Conservation (phyloP, 2,329 filamentous ascomycete genomes). For the Penicillium sp. region DNA sequence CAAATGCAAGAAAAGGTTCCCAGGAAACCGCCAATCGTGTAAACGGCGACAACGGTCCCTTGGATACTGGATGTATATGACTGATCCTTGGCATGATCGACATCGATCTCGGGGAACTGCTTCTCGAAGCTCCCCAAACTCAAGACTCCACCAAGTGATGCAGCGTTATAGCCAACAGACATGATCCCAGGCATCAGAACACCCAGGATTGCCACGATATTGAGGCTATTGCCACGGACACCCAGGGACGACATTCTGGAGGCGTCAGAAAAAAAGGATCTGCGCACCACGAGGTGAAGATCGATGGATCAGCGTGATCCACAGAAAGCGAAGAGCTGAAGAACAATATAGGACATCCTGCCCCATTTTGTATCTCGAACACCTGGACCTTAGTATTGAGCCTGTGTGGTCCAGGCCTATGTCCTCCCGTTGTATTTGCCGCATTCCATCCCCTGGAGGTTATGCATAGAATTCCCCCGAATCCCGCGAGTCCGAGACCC, state of each 20-base stretch:
- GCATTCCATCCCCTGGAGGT: neutral
- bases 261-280: conserved; percentile 5
- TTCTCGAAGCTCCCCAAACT: conserved; percentile 16
- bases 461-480: neutral
- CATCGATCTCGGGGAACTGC: conserved; percentile 20
- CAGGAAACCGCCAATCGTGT: conserved; percentile 19
- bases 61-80: conserved; percentile 18
- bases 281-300: conserved; percentile 7
- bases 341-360: neutral
- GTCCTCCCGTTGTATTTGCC: neutral
- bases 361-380: neutral
- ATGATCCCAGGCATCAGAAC: conserved; percentile 24
- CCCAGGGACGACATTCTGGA: conserved; percentile 20
- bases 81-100: conserved; percentile 7
- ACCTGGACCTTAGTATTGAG: too few relatives aligned
- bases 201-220: conserved; percentile 18
- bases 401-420: neutral
- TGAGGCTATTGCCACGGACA: conserved; percentile 23
- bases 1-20: conserved; percentile 22
- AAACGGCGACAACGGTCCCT: conserved; percentile 19
- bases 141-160: conserved; percentile 21
- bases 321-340: neutral
- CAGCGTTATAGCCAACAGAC: conserved; percentile 20
- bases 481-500: neutral
- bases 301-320: conserved; percentile 5